Conservation (phyloP, 225 moss, liverwort and hornwort genomes). For the Asterella californica region DNA sequence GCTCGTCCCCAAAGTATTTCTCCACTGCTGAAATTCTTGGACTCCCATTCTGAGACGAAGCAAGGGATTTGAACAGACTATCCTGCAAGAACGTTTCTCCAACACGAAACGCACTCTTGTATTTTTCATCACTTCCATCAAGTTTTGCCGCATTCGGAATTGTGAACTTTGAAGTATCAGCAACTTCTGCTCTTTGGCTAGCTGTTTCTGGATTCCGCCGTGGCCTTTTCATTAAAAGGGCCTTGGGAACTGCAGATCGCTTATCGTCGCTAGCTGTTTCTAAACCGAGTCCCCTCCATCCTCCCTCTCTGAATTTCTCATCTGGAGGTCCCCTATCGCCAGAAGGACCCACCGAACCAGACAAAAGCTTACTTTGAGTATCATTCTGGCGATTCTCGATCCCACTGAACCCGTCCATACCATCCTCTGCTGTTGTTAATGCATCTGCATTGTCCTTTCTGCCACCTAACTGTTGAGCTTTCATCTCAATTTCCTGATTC, state of each 20-base stretch:
- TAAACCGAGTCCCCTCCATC: slow-evolving; percentile 35
- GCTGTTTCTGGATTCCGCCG: slow-evolving; percentile 14
- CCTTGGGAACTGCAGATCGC: slow-evolving; percentile 3
- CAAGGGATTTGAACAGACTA: slow-evolving; percentile 31
- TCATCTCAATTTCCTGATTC: background rate
- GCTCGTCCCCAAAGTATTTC: slow-evolving; percentile 16
- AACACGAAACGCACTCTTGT: background rate
- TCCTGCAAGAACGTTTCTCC: slow-evolving; percentile 19
- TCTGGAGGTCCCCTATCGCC: background rate
- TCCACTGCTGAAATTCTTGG: slow-evolving; percentile 13
- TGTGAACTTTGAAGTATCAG: background rate
- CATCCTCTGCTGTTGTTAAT: background rate
- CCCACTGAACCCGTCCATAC: background rate
- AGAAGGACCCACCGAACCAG: background rate
- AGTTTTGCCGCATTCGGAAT: background rate
- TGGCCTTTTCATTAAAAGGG: slow-evolving; percentile 10
- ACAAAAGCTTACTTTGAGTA: background rate
- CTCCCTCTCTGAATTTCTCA: slow-evolving; percentile 8
- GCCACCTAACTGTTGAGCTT: background rate
- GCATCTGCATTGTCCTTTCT: background rate
- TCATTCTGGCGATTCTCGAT: background rate
- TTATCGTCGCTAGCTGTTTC: slow-evolving; percentile 4
- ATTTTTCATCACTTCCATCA: slow-evolving; percentile 3
- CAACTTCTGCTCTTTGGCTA: slow-evolving; percentile 10
- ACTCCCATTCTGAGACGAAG: slow-evolving; percentile 38